These are phyloP conservation scores for Trametes cubensis DNA, from an alignment of 768 basidiomycete genomes.

Conservation along the genomic window DNA sequence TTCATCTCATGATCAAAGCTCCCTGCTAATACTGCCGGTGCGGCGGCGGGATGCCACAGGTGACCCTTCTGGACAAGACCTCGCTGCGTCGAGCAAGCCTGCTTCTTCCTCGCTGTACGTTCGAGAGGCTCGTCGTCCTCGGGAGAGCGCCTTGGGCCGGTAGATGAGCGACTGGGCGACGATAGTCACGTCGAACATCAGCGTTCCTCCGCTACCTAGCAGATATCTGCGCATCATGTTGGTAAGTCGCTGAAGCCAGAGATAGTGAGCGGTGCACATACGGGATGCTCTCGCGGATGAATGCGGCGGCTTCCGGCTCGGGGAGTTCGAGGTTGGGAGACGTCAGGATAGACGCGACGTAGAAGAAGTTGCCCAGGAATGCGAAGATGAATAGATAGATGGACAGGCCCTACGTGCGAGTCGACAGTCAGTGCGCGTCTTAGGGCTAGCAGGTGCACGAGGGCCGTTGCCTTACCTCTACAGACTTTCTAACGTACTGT, in stretches of 20 bases:
- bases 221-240: conserved; percentile 57
- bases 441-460: not conserved
- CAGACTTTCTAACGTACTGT: conserved; percentile 87
- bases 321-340: conserved; percentile 66
- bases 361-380: conserved; percentile 91
- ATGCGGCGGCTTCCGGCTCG: conserved; percentile 61
- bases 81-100: conserved; percentile 32
- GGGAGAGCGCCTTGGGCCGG: conserved; percentile 37
- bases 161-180: conserved; percentile 86
- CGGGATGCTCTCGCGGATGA: conserved; percentile 84
- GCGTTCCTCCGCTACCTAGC: conserved; percentile 89
- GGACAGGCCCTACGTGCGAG: conserved; percentile 71
- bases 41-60: conserved; percentile 29
- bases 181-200: conserved; percentile 92
- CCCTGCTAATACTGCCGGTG: conserved; percentile 19
- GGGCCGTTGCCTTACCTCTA: conserved; percentile 56
- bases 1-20: not conserved
- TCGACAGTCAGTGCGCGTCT: conserved; percentile 1
- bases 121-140: conserved; percentile 28
- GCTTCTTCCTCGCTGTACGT: conserved; percentile 33
- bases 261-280: conserved; percentile 43
- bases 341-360: conserved; percentile 86
- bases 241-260: not conserved
- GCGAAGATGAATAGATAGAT: conserved; percentile 93
- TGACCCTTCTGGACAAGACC: conserved; percentile 26